Percentiles rank a stretch among this genome's conserved stretches.
phyloP scores from a whole-genome alignment of 345 rosid species.

The Salix caprea region DNA sequence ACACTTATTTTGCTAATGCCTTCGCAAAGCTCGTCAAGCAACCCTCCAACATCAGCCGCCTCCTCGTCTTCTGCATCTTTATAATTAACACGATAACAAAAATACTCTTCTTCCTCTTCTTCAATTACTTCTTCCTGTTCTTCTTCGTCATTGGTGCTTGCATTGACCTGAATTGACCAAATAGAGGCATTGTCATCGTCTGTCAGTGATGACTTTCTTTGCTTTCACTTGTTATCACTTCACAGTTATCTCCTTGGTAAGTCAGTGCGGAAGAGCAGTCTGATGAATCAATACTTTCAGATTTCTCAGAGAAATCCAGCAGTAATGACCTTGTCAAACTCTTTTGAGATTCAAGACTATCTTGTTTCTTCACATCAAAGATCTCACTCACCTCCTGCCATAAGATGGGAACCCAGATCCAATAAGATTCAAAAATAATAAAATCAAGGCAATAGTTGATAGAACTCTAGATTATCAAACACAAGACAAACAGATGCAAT shows the following conservation, averaged over 20 bases:
- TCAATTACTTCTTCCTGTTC: constrained; percentile 24
- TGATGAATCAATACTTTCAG: constrained; percentile 35
- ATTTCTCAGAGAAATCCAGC: constrained; percentile 74
- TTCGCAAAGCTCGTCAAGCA: constrained; percentile 48
- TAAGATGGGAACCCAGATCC: neutral
- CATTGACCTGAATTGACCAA: constrained; percentile 80
- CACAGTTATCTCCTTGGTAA: constrained; percentile 10
- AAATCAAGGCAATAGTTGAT: neutral
- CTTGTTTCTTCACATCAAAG: constrained; percentile 28
- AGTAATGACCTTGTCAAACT: constrained; percentile 54
- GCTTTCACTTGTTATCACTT: neutral
- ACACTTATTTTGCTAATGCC: constrained; percentile 44
- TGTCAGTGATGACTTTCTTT: constrained; percentile 17
- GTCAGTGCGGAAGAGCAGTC: constrained; percentile 43
- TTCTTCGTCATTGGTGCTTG: constrained; percentile 49
- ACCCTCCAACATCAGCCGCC: constrained; percentile 8
- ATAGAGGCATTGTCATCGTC: constrained; percentile 61
- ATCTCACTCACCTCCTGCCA: constrained; percentile 35
- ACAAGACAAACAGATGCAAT: neutral
- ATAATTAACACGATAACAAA: neutral
- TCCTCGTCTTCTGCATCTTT: constrained; percentile 22
- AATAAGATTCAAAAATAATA: too few relatives aligned
- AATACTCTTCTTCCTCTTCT: constrained; percentile 6
- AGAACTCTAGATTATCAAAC: neutral
- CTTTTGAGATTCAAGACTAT: constrained; percentile 42